phyloP scores from a whole-genome alignment of 306 rosid species.

The Trifolium fragiferum region DNA sequence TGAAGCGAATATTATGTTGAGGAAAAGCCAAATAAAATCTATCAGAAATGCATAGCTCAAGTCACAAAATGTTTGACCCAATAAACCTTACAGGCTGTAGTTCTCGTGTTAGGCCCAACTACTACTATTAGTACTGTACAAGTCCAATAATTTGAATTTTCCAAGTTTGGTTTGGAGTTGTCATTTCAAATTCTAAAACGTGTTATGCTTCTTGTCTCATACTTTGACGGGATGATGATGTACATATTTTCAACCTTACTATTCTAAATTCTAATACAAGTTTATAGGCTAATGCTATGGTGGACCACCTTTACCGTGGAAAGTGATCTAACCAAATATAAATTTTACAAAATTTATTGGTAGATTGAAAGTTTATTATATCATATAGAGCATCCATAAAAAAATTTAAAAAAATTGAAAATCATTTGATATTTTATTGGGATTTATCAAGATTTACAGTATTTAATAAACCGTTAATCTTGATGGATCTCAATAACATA shows the following conservation, averaged over 20 bases:
- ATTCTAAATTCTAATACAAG: too few relatives aligned
- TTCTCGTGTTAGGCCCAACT: conserved; percentile 47
- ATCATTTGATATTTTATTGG: too few relatives aligned
- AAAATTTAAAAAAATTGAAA: too few relatives aligned
- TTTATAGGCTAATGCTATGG: too few relatives aligned
- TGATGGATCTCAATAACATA: too few relatives aligned
- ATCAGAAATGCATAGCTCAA: background rate
- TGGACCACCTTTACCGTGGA: too few relatives aligned
- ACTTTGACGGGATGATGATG: background rate
- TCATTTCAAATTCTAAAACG: conserved; percentile 13
- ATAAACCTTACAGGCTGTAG: conserved; percentile 8
- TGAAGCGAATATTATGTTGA: background rate
- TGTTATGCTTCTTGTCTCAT: background rate
- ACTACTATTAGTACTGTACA: background rate
- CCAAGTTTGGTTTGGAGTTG: background rate
- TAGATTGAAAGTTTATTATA: too few relatives aligned
- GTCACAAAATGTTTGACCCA: conserved; percentile 38
- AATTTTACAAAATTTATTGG: too few relatives aligned
- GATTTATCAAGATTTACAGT: too few relatives aligned
- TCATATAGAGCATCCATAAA: too few relatives aligned
- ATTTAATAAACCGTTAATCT: too few relatives aligned
- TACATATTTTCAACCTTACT: background rate
- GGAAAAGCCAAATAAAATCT: background rate
- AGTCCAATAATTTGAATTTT: conserved; percentile 6
- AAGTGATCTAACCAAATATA: too few relatives aligned